Evolutionary conservation across 306 rosid species (phyloP).

Genomic region (Sicyos baderoa): DNA sequence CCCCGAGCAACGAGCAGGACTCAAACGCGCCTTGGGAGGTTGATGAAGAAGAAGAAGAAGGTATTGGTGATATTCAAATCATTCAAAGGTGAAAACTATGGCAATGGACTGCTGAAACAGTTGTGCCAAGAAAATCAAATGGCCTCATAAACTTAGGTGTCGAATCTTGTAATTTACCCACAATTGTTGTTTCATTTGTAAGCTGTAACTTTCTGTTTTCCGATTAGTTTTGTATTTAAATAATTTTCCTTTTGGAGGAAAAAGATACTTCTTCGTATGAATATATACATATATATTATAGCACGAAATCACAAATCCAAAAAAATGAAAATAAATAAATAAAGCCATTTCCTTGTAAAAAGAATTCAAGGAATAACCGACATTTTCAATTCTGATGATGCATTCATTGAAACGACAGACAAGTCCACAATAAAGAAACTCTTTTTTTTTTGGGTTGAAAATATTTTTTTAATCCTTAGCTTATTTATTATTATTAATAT

Average conservation of each 20-base stretch:
- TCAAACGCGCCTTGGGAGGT: constrained; percentile 49
- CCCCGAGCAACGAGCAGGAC: constrained; percentile 60
- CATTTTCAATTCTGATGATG: neutral
- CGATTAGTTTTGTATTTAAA: neutral
- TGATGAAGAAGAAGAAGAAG: constrained; percentile 18
- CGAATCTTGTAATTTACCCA: constrained; percentile 11
- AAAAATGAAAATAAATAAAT: neutral
- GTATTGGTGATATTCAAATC: neutral
- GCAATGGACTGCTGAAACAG: neutral
- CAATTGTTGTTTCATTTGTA: neutral
- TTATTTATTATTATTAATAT: too few species aligned
- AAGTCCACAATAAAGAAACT: too few species aligned
- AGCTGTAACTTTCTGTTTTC: neutral
- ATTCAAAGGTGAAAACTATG: neutral
- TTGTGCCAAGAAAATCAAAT: neutral
- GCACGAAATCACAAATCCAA: neutral
- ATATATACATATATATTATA: neutral
- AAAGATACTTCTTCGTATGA: neutral
- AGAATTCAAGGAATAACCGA: neutral
- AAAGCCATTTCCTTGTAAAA: neutral
- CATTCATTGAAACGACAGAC: too few species aligned
- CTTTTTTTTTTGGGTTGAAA: too few species aligned
- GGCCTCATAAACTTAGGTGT: neutral
- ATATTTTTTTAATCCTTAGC: too few species aligned
- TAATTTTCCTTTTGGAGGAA: neutral